A percentile compares a stretch with the other conserved stretches of the same genome.
Evolutionary conservation across 83 land plant genomes (phyloP).

Genomic region (Thuja plicata): DNA sequence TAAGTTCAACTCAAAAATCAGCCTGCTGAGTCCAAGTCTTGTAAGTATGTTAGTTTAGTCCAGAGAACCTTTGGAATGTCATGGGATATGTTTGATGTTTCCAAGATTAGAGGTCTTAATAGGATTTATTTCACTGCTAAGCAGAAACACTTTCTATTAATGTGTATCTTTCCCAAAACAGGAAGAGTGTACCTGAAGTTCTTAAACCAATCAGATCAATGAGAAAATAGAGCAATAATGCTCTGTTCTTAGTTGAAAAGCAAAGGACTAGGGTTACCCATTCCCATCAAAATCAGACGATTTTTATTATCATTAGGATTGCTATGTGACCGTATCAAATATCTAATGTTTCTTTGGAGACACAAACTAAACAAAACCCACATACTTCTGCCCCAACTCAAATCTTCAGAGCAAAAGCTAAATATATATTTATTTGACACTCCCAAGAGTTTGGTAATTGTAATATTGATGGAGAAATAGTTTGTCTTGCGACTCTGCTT

Average conservation of each 20-base stretch:
- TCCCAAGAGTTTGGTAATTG: background rate
- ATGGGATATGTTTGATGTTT: background rate
- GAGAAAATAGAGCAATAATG: background rate
- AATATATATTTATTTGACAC: background rate
- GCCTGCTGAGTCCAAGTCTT: no score
- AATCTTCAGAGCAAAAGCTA: background rate
- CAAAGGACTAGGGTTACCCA: no score
- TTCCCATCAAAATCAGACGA: background rate
- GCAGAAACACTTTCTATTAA: background rate
- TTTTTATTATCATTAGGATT: no score
- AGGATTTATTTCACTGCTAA: background rate
- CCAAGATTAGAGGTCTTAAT: background rate
- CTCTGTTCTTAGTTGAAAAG: background rate
- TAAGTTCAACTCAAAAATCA: no score
- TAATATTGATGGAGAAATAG: background rate
- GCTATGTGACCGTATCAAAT: no score
- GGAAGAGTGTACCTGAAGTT: background rate
- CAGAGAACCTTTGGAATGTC: background rate
- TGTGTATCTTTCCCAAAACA: background rate
- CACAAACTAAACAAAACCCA: background rate
- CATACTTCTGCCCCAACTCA: background rate
- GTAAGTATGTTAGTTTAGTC: background rate
- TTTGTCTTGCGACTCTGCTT: background rate
- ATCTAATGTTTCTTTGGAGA: no score
- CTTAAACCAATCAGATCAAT: background rate